These are phyloP conservation scores for Naematelia aurantialba DNA, from an alignment of 768 basidiomycete genomes.

Conservation along the genomic window DNA sequence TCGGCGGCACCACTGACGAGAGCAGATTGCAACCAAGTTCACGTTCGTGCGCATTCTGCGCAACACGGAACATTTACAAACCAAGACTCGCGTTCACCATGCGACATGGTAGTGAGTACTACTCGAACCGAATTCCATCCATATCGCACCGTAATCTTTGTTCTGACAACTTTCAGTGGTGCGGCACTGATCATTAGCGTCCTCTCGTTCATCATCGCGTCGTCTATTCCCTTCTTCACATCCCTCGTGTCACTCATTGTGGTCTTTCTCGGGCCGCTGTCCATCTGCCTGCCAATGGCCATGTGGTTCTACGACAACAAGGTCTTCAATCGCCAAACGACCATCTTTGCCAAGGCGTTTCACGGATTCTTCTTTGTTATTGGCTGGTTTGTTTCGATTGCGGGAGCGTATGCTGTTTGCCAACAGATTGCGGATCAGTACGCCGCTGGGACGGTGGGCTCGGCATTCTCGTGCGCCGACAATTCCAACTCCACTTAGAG, in stretches of 20 bases:
- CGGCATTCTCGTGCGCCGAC: slow-evolving; percentile 31
- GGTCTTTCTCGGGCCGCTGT: slow-evolving; percentile 36
- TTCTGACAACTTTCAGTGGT: slow-evolving; percentile 15
- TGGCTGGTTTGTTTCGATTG: slow-evolving; percentile 28
- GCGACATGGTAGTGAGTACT: slow-evolving; percentile 34
- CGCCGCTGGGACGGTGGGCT: slow-evolving; percentile 12
- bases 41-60: slow-evolving; percentile 41
- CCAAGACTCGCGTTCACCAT: slow-evolving; percentile 31
- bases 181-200: slow-evolving; percentile 30
- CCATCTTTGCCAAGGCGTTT: slow-evolving; percentile 10
- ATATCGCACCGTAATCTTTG: neutral
- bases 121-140: neutral
- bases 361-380: slow-evolving; percentile 15
- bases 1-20: slow-evolving; percentile 6
- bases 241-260: slow-evolving; percentile 38
- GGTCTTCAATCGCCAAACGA: neutral
- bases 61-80: slow-evolving; percentile 27
- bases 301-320: slow-evolving; percentile 40
- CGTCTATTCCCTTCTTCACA: slow-evolving; percentile 44
- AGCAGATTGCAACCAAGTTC: neutral
- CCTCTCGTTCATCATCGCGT: slow-evolving; percentile 37
- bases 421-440: slow-evolving; percentile 16
- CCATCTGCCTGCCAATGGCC: no score
- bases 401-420: slow-evolving; percentile 25
- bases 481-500: slow-evolving; percentile 17